Base-by-base conservation (phyloP, 768 basidiomycete genomes). In the Trichaptum fuscoviolaceum region DNA sequence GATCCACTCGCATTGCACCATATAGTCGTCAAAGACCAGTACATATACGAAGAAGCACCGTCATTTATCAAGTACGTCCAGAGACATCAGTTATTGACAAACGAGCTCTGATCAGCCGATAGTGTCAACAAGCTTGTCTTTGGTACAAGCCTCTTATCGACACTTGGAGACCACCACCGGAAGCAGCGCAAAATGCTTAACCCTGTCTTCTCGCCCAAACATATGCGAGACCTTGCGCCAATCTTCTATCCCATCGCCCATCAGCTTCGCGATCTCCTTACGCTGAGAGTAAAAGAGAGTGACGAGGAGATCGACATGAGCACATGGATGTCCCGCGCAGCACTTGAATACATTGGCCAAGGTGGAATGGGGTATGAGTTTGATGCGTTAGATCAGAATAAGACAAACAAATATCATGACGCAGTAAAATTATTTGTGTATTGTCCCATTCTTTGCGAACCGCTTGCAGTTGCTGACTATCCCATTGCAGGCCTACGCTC, bases 111-210 rank as follows among this genome's bases (percentile, higher is more conserved):
- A 52, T 52, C 42, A 30, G n/a, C 63, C 4, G 2, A 20, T 23
- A 84, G 83, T 63, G 77, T 77, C 0, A 84, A 82, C 69, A 77
- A 77, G 65, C 71, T 79, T 18, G 78, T 82, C 35, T 83, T 85
- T 69, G 84, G 84, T 1, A 80, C 80, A 2, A 82, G 83, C 1
- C 67, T 84, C 36, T 78, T 84, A 1, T 64, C 71, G 1, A 74
- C 75, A 12, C 20, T 57, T 80, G 84, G 66, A 73, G 78, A 69
- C 70, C 79, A 70, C 17, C 84, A 85, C 69, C 79, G 79, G 70
- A 76, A 75, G 34, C 84, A 85, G 70, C 76, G 84, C 23, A 83
- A 83, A 69, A 75, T 83, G 57, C 79, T 84, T 58, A 78, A 73
- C 62, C 80, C 83, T 2, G 77, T 83, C 9, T 85, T 85, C 69